Evolutionary conservation across 345 rosid species (phyloP), one percentile per base, ranked within the genome.

Genomic region (Brassica incana): DNA sequence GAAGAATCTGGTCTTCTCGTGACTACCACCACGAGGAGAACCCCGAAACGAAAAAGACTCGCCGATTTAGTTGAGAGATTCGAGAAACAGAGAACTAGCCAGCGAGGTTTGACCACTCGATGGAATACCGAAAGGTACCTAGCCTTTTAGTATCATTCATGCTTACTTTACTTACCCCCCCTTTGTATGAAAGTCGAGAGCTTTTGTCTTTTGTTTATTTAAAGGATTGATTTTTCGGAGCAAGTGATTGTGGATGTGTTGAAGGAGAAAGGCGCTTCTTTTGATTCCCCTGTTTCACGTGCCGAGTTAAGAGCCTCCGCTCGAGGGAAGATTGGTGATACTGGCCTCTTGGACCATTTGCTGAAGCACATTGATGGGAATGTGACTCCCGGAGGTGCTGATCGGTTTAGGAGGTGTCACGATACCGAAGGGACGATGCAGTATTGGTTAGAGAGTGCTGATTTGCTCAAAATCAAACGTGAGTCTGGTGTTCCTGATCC

Each of bases 391-490:
- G 88, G 90, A 60, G 97, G 97, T 80, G 63, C 78, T 45, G 94
- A 92, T 71, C 87, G 99, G 63, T 92, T 90, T 77, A 84, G 97
- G 67, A 91, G 99, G 66, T 91, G 97, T 84, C 87, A 89, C 82
- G 89, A 91, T 80, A 88, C 97, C 0, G 82, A 87, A 48, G 99
- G 99, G 48, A 73, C 78, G 15, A 91, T 95, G 97, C 88, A 90
- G 78, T 95, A 91, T 72, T 95, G 99, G 99, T 84, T 95, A 25
- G 99, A 95, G 85, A 89, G 84, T 86, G 91, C 97, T 68, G 95
- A 92, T 73, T 79, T 91, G 69, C 78, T 82, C 77, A 83, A 89
- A 67, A 83, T 87, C 27, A 88, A 85, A 75, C 87, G 65, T 61
- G 97, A 89, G 82, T 88, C 91, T 59, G 90, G 97, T 48, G 78